phyloP scores from a whole-genome alignment of 129 eudicot species.

The Saussurea involucrata region DNA sequence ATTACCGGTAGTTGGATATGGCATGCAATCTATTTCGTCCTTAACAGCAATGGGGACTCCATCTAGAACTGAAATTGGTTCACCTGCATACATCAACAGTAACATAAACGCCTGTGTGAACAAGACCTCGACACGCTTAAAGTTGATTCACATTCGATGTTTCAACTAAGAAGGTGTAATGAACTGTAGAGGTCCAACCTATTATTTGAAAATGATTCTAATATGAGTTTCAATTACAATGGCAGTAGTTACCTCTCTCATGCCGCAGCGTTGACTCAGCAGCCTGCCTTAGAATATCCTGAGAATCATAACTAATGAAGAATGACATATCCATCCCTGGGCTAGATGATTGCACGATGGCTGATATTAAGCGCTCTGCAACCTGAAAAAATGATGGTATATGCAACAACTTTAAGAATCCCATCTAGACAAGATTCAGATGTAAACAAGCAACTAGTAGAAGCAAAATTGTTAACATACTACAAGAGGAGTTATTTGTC shows the following conservation, averaged over 20 bases:
- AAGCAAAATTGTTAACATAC: slow-evolving; percentile 27
- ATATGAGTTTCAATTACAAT: background rate
- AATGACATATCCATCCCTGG: slow-evolving; percentile 65
- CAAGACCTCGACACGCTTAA: background rate
- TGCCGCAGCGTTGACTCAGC: slow-evolving; percentile 74
- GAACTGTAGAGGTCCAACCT: background rate
- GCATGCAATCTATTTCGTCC: slow-evolving; percentile 95
- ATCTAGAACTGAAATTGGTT: slow-evolving; percentile 80
- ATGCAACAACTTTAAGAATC: slow-evolving; percentile 2
- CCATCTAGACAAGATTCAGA: background rate
- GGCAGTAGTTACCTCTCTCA: slow-evolving; percentile 45
- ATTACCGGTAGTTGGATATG: slow-evolving; percentile 95
- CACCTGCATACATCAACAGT: slow-evolving; percentile 45
- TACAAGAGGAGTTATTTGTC: slow-evolving; percentile 65
- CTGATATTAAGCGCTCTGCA: slow-evolving; percentile 67
- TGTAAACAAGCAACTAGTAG: background rate
- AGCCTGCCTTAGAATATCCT: slow-evolving; percentile 75
- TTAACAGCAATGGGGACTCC: slow-evolving; percentile 90
- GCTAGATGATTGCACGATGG: slow-evolving; percentile 42
- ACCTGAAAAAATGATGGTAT: slow-evolving; percentile 41
- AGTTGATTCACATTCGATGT: slow-evolving; percentile 1
- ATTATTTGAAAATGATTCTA: background rate
- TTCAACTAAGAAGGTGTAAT: background rate
- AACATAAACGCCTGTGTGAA: background rate
- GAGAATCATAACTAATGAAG: slow-evolving; percentile 53